Percentiles rank a stretch among this genome's conserved stretches.
Evolutionary conservation across 192 early-diverging fungal species (phyloP).

Genomic region (Linnemannia elongata): DNA sequence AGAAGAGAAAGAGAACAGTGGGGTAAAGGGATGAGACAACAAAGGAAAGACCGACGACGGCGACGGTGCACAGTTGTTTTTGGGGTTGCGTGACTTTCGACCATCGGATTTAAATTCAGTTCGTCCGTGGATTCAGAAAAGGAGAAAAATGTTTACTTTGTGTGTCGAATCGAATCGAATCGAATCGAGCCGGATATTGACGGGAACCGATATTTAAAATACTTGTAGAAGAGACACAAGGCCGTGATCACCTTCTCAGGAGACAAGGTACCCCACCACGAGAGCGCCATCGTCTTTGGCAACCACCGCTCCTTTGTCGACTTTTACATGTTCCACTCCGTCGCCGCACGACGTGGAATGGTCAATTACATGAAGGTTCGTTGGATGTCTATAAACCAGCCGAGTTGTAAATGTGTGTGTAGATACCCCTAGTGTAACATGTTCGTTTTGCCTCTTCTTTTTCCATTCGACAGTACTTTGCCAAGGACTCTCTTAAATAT

Average conservation of each 20-base stretch:
- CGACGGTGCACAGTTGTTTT: neutral
- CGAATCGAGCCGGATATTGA: neutral
- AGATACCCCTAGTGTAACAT: neutral
- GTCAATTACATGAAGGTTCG: conserved; percentile 65
- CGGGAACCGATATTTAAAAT: conserved; percentile 11
- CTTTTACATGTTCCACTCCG: conserved; percentile 69
- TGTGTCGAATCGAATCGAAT: neutral
- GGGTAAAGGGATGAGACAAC: neutral
- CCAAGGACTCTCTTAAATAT: conserved; percentile 72
- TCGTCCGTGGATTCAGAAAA: neutral
- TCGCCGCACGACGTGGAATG: conserved; percentile 66
- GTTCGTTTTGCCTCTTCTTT: neutral
- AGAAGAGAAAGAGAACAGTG: neutral
- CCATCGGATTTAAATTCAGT: conserved; percentile 7
- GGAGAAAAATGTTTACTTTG: conserved; percentile 1
- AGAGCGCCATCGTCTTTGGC: conserved; percentile 68
- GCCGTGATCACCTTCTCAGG: conserved; percentile 71
- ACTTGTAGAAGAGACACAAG: conserved; percentile 56
- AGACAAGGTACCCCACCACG: conserved; percentile 60
- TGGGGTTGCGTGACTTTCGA: conserved; percentile 1
- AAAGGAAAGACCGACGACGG: too few species aligned
- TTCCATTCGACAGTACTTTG: conserved; percentile 63
- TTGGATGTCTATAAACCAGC: neutral
- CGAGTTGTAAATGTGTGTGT: neutral
- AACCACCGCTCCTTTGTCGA: conserved; percentile 70